phyloP scores from a whole-genome alignment of 768 basidiomycete genomes.

The Serendipita indica region DNA sequence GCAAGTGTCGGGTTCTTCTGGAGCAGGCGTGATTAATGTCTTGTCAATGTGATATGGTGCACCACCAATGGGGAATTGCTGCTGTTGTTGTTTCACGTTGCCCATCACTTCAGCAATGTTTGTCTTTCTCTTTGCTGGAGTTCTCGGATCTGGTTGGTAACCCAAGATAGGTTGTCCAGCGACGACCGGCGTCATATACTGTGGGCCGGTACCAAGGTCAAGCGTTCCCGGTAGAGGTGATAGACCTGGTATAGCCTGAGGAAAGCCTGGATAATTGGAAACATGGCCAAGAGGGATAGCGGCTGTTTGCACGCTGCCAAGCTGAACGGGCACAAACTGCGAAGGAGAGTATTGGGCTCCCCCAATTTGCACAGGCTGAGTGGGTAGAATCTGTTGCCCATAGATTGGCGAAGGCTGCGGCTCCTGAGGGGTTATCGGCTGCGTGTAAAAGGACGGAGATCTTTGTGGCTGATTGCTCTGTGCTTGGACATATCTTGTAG shows the following conservation, averaged over 20 bases:
- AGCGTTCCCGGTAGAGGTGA: background rate
- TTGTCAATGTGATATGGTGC: no score
- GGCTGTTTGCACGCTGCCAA: background rate
- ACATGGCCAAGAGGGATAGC: background rate
- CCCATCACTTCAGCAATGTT: no score
- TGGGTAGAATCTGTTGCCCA: background rate
- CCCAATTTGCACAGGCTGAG: background rate
- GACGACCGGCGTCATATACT: no score
- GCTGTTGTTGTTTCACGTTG: background rate
- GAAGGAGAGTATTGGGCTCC: background rate
- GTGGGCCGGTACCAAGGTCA: background rate
- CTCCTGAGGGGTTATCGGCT: background rate
- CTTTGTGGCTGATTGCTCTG: background rate
- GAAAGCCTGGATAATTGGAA: background rate
- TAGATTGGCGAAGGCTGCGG: background rate
- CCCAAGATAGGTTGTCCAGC: no score
- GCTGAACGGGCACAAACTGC: background rate
- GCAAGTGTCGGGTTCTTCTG: no score
- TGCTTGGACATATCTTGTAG: no score
- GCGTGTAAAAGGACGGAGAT: background rate
- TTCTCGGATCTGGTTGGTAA: no score
- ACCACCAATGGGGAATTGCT: no score
- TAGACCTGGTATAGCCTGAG: no score
- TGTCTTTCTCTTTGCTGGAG: no score
- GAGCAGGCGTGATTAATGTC: no score